phyloP scores from a whole-genome alignment of 2,329 filamentous ascomycete genomes.

The Clonostachys rhizophaga region DNA sequence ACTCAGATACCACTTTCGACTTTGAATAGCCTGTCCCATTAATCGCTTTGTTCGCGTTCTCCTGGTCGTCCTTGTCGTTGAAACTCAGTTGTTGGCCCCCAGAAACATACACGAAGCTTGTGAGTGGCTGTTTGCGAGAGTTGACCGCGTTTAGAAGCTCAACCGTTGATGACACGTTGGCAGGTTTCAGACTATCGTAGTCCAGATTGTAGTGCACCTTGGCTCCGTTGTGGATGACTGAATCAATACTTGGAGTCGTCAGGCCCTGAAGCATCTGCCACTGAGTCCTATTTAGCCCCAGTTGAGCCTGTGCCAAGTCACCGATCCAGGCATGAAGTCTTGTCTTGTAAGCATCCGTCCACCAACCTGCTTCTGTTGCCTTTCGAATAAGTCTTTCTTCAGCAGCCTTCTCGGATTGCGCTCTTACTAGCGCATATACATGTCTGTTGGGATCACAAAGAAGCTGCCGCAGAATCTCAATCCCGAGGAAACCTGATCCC shows the following conservation, averaged over 20 bases:
- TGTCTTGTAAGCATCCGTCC: background rate
- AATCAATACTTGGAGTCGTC: constrained; percentile 53
- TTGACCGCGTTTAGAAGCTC: background rate
- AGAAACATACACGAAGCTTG: constrained; percentile 14
- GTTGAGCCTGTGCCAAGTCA: constrained; percentile 1
- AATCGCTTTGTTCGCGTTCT: too few relatives aligned
- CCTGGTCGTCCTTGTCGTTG: too few relatives aligned
- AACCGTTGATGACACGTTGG: constrained; percentile 56
- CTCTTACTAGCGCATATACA: constrained; percentile 70
- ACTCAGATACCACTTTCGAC: too few relatives aligned
- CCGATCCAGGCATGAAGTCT: constrained; percentile 8
- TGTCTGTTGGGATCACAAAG: constrained; percentile 40
- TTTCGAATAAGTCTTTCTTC: background rate
- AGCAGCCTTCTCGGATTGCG: constrained; percentile 40
- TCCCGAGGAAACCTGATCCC: constrained; percentile 69
- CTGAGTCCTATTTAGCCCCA: constrained; percentile 25
- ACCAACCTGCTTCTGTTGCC: constrained; percentile 4
- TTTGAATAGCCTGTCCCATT: too few relatives aligned
- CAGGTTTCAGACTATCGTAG: constrained; percentile 65
- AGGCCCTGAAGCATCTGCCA: constrained; percentile 44
- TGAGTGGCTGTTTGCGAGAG: background rate
- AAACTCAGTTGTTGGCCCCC: constrained; percentile 5
- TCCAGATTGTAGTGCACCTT: constrained; percentile 75
- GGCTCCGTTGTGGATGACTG: constrained; percentile 81
- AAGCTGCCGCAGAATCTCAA: constrained; percentile 70